Evolutionary conservation across 192 early-diverging fungal genomes (phyloP).

Genomic region (Glomus cerebriforme): DNA sequence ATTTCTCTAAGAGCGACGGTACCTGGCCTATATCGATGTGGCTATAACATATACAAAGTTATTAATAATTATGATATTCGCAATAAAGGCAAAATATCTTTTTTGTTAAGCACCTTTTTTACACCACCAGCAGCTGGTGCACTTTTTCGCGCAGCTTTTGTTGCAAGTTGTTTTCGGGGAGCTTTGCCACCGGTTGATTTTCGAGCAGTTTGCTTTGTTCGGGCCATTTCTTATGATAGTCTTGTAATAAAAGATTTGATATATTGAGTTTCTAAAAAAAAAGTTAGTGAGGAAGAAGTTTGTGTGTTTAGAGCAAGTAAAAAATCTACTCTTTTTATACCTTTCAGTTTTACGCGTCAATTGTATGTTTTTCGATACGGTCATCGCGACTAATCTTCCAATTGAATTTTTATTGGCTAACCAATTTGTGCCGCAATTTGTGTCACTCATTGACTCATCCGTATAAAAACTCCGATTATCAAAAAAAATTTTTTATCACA

Average conservation of each 20-base stretch:
- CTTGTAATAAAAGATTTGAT: neutral
- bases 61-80: neutral
- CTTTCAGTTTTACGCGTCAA: neutral
- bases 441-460: neutral
- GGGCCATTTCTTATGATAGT: conserved; percentile 46
- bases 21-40: conserved; percentile 84
- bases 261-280: neutral
- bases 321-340: neutral
- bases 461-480: neutral
- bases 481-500: neutral
- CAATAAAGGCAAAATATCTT: neutral
- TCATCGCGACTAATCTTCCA: no score
- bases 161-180: conserved; percentile 95
- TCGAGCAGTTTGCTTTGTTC: conserved; percentile 91
- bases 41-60: conserved; percentile 26
- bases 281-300: no score
- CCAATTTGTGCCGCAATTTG: neutral
- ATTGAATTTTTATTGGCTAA: no score
- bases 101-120: conserved; percentile 57
- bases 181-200: conserved; percentile 99
- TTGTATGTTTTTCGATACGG: no score
- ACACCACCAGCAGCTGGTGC: conserved; percentile 92
- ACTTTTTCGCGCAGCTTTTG: conserved; percentile 97
- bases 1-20: conserved; percentile 92
- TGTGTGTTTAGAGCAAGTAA: neutral